These are phyloP conservation scores for Ilex aquifolium DNA, from an alignment of 257 asterid species.

Conservation along the genomic window DNA sequence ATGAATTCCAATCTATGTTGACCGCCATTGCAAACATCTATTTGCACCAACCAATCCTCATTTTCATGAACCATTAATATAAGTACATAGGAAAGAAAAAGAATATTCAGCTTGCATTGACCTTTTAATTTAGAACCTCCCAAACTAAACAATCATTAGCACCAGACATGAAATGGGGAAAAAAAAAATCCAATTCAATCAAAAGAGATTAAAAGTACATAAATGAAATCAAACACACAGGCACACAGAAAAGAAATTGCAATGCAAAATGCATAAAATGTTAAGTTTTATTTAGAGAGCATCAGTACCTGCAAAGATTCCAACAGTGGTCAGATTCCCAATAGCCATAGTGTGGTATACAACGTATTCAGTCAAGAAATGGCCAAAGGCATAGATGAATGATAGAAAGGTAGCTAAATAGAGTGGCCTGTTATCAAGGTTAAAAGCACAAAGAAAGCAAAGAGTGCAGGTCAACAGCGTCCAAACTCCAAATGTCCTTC, in stretches of 20 bases:
- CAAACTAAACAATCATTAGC: not conserved
- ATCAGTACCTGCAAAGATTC: conserved; percentile 74
- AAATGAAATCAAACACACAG: not conserved
- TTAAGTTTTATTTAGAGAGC: not conserved
- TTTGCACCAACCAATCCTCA: no score
- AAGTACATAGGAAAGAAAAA: no score
- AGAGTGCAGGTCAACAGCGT: conserved; percentile 91
- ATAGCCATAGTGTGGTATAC: conserved; percentile 79
- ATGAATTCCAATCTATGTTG: no score
- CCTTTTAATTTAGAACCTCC: no score
- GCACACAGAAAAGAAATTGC: not conserved
- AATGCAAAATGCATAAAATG: not conserved
- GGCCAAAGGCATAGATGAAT: conserved; percentile 82
- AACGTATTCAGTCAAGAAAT: conserved; percentile 79
- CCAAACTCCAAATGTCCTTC: conserved; percentile 97
- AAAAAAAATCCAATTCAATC: not conserved
- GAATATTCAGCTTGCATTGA: no score
- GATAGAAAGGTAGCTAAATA: conserved; percentile 80
- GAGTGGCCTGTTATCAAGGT: conserved; percentile 81
- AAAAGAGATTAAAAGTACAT: no score
- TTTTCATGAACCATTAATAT: no score
- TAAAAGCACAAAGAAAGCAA: conserved; percentile 78
- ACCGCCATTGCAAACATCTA: no score
- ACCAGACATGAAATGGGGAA: not conserved
- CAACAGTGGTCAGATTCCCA: conserved; percentile 70